Base-by-base conservation (phyloP, 106 monocot species). In the Narthecium ossifragum region DNA sequence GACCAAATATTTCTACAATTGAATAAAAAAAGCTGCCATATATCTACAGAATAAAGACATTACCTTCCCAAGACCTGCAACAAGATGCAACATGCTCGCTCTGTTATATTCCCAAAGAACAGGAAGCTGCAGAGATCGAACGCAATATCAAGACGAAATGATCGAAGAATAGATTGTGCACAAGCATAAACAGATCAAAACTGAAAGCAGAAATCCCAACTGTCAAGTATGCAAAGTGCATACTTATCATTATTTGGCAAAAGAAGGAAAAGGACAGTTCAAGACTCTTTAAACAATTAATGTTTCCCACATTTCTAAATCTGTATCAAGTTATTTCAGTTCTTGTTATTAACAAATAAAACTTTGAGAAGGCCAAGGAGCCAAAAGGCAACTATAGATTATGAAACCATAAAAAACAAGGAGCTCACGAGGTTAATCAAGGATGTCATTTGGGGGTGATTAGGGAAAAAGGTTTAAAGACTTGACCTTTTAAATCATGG, bases 1-100 rank as follows among this genome's bases (percentile, higher is more conserved):
- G 7, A 17, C 5, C 18, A 6, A 43, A 43, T 43, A 43, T n/a
- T n/a, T 17, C 43, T 43, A 13, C 14, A 17, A 43, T 18, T 17
- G 12, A 43, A 11, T 6, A 17, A 11, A 18, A 0, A 43, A 43
- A 17, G 43, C 18, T 13, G n/a, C n/a, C n/a, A n/a, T n/a, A n/a
- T n/a, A n/a, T n/a, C n/a, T n/a, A n/a, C n/a, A n/a, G n/a, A n/a
- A 7, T 17, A 6, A 17, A 43, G 0, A 53, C 38, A 24, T 69
- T 81, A 90, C 96, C 90, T 81, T 90, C n/a, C 77, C 68, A 68
- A 90, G 67, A 74, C 83, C 84, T 24, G 84, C 86, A 74, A 84
- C 73, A 53, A 98, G 82, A 81, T 84, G 83, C 39, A 98, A 59
- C 96, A 98, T 90, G 67, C 96, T 98, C 69, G 64, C 65, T 71